Conservation (phyloP, 2,329 filamentous ascomycete genomes). For the Aspergillus ibericus region DNA sequence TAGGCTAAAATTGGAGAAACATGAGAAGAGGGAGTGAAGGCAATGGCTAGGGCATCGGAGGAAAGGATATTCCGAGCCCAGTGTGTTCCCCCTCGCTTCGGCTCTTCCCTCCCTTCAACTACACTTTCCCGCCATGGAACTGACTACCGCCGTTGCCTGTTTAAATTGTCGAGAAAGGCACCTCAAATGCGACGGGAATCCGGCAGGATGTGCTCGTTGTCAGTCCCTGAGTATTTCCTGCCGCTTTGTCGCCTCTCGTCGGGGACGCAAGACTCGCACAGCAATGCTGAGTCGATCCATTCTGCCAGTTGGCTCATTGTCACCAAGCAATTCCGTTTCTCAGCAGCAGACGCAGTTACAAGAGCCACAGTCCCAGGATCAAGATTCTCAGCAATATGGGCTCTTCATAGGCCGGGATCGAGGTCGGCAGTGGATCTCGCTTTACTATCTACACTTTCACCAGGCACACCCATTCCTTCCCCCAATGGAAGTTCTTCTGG, state of each 20-base stretch:
- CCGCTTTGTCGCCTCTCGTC: constrained; percentile 6
- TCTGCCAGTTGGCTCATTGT: not conserved
- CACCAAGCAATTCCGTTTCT: not conserved
- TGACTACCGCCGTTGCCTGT: constrained; percentile 6
- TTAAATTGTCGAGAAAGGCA: constrained; percentile 6
- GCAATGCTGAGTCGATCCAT: not conserved
- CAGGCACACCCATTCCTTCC: constrained; percentile 10
- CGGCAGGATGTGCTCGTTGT: constrained; percentile 5
- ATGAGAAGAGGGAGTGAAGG: too few relatives aligned
- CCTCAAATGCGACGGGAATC: constrained; percentile 11
- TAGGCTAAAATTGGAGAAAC: too few relatives aligned
- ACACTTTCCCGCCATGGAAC: not conserved
- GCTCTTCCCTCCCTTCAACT: too few relatives aligned
- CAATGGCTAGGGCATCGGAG: too few relatives aligned
- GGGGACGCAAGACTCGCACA: constrained; percentile 3
- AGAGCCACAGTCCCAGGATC: not conserved
- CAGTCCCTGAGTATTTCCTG: constrained; percentile 3
- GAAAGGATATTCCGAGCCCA: too few relatives aligned
- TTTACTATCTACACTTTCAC: constrained; percentile 11
- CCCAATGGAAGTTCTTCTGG: constrained; percentile 1
- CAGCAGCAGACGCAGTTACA: not conserved
- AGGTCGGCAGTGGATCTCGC: not conserved
- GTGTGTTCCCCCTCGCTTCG: too few relatives aligned
- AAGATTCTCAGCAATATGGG: not conserved
- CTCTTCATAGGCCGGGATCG: not conserved